Evolutionary conservation across 139 green algal genomes (phyloP).

Genomic region (Chlorella ohadii): DNA sequence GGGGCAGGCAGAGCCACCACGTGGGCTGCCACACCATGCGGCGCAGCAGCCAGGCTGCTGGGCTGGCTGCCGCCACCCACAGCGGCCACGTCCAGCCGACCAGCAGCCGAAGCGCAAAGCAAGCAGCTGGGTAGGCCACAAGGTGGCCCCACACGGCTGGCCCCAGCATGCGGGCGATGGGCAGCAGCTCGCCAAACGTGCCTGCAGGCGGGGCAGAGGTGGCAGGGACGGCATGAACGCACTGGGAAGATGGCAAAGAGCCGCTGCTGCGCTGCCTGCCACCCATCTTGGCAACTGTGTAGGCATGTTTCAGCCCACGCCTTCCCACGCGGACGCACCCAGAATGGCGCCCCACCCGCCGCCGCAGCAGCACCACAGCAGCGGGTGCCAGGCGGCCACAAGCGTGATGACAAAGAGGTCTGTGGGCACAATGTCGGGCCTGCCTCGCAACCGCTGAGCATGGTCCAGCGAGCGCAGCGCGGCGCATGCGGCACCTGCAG

Average conservation of each 20-base stretch:
- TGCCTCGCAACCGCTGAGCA: not conserved
- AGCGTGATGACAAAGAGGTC: not conserved
- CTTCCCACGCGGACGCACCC: not conserved
- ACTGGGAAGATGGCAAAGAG: no score
- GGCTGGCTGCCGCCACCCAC: not conserved
- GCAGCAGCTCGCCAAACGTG: constrained; percentile 12
- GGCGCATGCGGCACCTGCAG: not conserved
- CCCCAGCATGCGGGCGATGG: not conserved
- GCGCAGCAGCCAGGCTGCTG: not conserved
- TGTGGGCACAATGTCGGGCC: not conserved
- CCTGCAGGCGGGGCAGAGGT: not conserved
- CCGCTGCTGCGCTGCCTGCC: no score
- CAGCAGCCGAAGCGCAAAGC: not conserved
- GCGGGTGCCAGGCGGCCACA: not conserved
- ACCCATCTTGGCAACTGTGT: no score
- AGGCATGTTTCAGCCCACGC: no score
- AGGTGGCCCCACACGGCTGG: not conserved
- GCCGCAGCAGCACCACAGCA: constrained; percentile 20
- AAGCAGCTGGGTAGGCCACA: not conserved
- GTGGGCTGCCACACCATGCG: constrained; percentile 11
- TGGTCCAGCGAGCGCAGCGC: not conserved
- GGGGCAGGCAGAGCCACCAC: constrained; percentile 20
- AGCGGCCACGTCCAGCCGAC: no score
- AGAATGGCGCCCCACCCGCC: constrained; percentile 19
- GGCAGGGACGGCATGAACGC: not conserved